Conservation (phyloP, 768 basidiomycete genomes). For the Pluteus cervinus region DNA sequence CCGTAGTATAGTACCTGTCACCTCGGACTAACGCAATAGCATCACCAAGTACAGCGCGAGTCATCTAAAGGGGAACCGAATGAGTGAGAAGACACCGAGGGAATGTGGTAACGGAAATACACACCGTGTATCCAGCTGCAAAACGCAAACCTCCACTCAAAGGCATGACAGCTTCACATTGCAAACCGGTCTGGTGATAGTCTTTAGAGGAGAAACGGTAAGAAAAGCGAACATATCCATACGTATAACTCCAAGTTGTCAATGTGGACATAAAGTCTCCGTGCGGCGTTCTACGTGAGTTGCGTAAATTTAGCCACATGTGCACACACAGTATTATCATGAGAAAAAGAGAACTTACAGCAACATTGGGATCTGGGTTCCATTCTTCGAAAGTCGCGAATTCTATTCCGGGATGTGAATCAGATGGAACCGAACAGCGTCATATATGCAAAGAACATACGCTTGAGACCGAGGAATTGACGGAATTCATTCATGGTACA, state of each 20-base stretch:
- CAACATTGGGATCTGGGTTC: slow-evolving; percentile 41
- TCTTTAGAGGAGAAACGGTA: neutral
- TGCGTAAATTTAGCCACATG: neutral
- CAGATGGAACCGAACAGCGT: neutral
- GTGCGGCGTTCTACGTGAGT: slow-evolving; percentile 19
- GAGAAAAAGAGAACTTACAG: slow-evolving; percentile 18
- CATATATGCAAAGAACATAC: slow-evolving; percentile 18
- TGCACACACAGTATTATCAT: neutral
- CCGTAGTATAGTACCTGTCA: slow-evolving; percentile 46
- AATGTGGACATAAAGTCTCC: slow-evolving; percentile 25
- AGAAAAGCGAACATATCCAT: slow-evolving; percentile 2
- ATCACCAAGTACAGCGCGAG: slow-evolving; percentile 45
- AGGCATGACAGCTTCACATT: slow-evolving; percentile 28
- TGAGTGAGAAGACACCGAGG: neutral
- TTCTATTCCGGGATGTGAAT: slow-evolving; percentile 14
- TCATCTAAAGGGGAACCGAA: slow-evolving; percentile 23
- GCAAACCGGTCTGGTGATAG: slow-evolving; percentile 18
- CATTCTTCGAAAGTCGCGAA: slow-evolving; percentile 49
- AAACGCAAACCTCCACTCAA: slow-evolving; percentile 22
- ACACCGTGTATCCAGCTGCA: slow-evolving; percentile 55
- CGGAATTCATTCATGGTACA: slow-evolving; percentile 56
- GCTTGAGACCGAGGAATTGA: slow-evolving; percentile 40
- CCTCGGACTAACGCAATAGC: slow-evolving; percentile 49
- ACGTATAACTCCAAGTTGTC: slow-evolving; percentile 30
- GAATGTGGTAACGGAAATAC: slow-evolving; percentile 1